Percentiles rank a stretch among this genome's conserved stretches.
Conservation (phyloP, 805 yeast genomes). For the Teunomyces stri region DNA sequence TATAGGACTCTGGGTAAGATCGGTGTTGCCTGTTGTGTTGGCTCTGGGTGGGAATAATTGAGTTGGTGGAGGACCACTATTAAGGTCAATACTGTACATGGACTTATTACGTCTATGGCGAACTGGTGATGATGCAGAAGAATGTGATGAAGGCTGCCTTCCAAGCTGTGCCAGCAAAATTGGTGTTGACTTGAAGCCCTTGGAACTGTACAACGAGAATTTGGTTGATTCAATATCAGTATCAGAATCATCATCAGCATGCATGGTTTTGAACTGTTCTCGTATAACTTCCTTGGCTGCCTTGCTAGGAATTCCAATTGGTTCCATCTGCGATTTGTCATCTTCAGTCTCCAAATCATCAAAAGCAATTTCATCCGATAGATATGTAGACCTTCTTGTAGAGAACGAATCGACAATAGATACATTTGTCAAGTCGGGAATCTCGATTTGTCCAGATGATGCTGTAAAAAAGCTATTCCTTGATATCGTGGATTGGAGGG, state of each 20-base stretch:
- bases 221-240: constrained; percentile 29
- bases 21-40: constrained; percentile 10
- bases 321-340: constrained; percentile 21
- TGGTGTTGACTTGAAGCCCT: constrained; percentile 21
- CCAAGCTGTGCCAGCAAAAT: constrained; percentile 10
- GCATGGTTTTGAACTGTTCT: constrained; percentile 23
- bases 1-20: not conserved
- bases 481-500: constrained; percentile 6
- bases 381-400: constrained; percentile 9
- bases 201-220: constrained; percentile 15
- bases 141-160: constrained; percentile 6
- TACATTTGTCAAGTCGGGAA: constrained; percentile 35
- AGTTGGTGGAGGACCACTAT: constrained; percentile 2
- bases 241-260: constrained; percentile 25
- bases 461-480: constrained; percentile 8
- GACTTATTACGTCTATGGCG: constrained; percentile 41
- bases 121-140: constrained; percentile 16
- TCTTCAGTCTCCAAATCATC: constrained; percentile 16
- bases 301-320: constrained; percentile 35
- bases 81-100: constrained; percentile 31
- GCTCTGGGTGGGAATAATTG: constrained; percentile 1
- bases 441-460: constrained; percentile 37
- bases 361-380: constrained; percentile 24
- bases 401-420: constrained; percentile 11
- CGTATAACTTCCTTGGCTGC: constrained; percentile 28